Evolutionary conservation across 805 yeast genomes (phyloP), one percentile per base, ranked within the genome.

Genomic region (Lipomyces lipofer): DNA sequence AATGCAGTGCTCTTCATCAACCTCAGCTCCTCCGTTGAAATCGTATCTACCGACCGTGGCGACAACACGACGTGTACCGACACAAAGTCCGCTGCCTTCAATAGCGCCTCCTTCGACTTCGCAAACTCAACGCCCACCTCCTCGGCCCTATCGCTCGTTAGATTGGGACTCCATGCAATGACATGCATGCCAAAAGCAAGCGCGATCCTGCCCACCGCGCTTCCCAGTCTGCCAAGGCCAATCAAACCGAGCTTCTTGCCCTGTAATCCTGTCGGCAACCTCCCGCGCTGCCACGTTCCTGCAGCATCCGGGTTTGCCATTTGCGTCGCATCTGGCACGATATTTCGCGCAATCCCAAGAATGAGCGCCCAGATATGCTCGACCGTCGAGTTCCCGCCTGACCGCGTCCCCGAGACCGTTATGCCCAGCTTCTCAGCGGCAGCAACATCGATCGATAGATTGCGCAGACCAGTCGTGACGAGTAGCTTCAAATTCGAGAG

Each of bases 321-420:
- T 45, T 44, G 50, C 24, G 49, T 53, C 3, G 29, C 54, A 28
- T 58, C 52, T 2, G 58, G 53, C 17, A 60, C 61, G 35, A 58
- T 49, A 36, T 60, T 55, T 17, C 55, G 33, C 19, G 64, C 62
- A 1, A 52, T 10, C 8, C 47, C 54, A 24, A 59, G 29, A 15
- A 62, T 58, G 35, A 60, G 21, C 17, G 65, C 55, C 65, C 65
- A 62, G 35, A 56, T 56, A 24, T 55, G 58, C 48, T 62, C 63
- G n/a, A 46, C 45, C 2, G 65, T 62, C 13, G 60, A 51, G 5
- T 51, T 32, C 7, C 54, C 53, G 15, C 62, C 64, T 5, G 49
- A 32, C 9, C 24, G 38, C 1, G 60, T 59, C 1, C 61, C 59
- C 30, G 54, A 45, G 21, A 60, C 64, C 24, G 44, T 43, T n/a